Percentiles rank a stretch among this genome's conserved stretches.
Conservation (phyloP, 2,329 filamentous ascomycete species). For the Elsinoe australis region DNA sequence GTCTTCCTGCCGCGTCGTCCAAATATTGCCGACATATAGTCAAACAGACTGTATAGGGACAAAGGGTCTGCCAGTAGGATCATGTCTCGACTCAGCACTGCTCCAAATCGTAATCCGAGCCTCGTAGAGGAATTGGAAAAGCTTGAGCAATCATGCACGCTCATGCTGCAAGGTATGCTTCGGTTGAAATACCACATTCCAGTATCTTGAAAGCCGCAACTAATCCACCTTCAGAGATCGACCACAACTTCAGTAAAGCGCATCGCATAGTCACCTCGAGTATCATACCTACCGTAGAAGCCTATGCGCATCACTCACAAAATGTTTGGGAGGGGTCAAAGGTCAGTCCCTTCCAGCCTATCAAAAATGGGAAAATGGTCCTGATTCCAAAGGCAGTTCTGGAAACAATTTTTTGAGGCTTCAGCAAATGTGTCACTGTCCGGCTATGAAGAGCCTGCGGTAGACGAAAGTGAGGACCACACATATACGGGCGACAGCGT, state of each 20-base stretch:
- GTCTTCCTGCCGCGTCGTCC: no score
- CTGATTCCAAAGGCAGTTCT: no score
- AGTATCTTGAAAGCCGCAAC: not conserved
- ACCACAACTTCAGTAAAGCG: conserved; percentile 94
- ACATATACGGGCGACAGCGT: conserved; percentile 34
- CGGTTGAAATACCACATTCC: conserved; percentile 20
- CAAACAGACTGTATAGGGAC: no score
- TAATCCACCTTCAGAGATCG: conserved; percentile 64
- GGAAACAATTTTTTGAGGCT: conserved; percentile 99
- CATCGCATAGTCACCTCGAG: conserved; percentile 92
- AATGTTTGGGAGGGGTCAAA: conserved; percentile 96
- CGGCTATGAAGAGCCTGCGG: conserved; percentile 76
- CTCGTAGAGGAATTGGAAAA: conserved; percentile 93
- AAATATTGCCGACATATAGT: no score
- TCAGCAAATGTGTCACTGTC: conserved; percentile 95
- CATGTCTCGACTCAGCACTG: conserved; percentile 46
- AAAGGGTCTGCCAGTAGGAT: no score
- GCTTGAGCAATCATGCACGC: conserved; percentile 90
- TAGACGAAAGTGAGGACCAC: conserved; percentile 51
- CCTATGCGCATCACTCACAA: conserved; percentile 88
- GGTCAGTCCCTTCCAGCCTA: conserved; percentile 41
- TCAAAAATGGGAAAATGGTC: no score
- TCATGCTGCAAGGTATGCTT: conserved; percentile 74
- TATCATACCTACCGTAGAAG: conserved; percentile 86
- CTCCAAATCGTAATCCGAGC: conserved; percentile 55